Base-by-base conservation (phyloP, 352 stramenopile genomes). In the Paralagenidium karlingii region DNA sequence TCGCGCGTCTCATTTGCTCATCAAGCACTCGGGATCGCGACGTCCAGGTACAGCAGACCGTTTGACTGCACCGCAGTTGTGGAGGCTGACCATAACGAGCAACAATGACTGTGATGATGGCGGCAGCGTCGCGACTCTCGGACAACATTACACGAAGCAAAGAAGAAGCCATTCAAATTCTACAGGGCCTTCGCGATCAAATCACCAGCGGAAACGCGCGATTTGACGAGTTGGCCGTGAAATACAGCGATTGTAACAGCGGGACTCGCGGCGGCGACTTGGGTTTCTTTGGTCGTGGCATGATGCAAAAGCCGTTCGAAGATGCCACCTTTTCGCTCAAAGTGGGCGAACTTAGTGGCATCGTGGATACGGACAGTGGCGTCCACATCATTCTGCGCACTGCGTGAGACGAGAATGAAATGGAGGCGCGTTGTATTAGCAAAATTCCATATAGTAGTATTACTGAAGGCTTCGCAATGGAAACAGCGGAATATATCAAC, bases 371-470 rank as follows among this genome's bases (percentile, higher is more conserved):
- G 37, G 93, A 98, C 59, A 96, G 75, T 41, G 94, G 94, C 36
- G 90, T 97, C 47, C 94, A 99, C 76, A 93, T 98, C 45, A 97
- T 99, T 38, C 74, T 97, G 38, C 75, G 93, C 49, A 88, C 75
- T n/a, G 74, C 68, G 6, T 87, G 7, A 61, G 40, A 40, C 48
- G 47, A 22, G 47, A n/a, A 47, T 24, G 55, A 52, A 20, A 53
- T 40, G 5, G 51, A 64, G 30, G 44, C 43, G 31, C 40, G 53
- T 13, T 51, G 51, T n/a, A n/a, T n/a, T n/a, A n/a, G n/a, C n/a
- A n/a, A n/a, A n/a, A n/a, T n/a, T n/a, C n/a, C n/a, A n/a, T n/a
- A n/a, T n/a, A n/a, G n/a, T n/a, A n/a, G n/a, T n/a, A n/a, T n/a
- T n/a, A n/a, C n/a, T n/a, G n/a, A n/a, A n/a, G n/a, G n/a, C n/a